Evolutionary conservation across 305 asterid genomes (phyloP), one percentile per base, ranked within the genome.

Genomic region (Salvia sclarea): DNA sequence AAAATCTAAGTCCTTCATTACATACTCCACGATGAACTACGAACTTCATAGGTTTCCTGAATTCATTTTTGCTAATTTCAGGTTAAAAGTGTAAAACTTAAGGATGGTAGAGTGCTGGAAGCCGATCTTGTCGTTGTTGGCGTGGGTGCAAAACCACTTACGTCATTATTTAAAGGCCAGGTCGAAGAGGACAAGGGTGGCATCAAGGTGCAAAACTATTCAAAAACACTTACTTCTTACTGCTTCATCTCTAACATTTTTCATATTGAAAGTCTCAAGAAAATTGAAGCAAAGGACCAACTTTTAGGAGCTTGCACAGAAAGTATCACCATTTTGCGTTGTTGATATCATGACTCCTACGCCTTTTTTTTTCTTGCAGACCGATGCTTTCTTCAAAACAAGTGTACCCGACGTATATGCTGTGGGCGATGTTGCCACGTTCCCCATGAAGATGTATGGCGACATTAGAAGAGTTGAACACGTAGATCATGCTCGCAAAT

Each of bases 391-490:
- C 85, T 90, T 92, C 82, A 90, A 85, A 75, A 86, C 97, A 50
- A 92, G 84, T 52, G 56, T 81, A 16, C 85, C 96, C 21, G 84
- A 82, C 75, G 98, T 92, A 40, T 92, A 90, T 50, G 98, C 97
- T 44, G 95, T 92, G 38, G 97, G 97, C 9, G 98, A 92, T 83
- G 96, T 90, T 71, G 98, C 97, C 53, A 88, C 98, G 4, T 92
- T 90, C 79, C 97, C 98, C 31, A 38, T 92, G 95, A 92, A 92
- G 80, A 53, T 92, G 76, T 90, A 82, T 79, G 85, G 82, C 59
- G 97, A 92, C 30, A 50, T 86, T 10, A 84, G 98, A 84, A 85
- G 98, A 81, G 97, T 92, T n/a, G 98, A 92, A 70, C 97, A 90
- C 52, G 95, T 92, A 59, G 98, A 90, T 70, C 98, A 92, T 75